phyloP scores from a whole-genome alignment of 345 rosid genomes.

The Lumnitzera littorea region DNA sequence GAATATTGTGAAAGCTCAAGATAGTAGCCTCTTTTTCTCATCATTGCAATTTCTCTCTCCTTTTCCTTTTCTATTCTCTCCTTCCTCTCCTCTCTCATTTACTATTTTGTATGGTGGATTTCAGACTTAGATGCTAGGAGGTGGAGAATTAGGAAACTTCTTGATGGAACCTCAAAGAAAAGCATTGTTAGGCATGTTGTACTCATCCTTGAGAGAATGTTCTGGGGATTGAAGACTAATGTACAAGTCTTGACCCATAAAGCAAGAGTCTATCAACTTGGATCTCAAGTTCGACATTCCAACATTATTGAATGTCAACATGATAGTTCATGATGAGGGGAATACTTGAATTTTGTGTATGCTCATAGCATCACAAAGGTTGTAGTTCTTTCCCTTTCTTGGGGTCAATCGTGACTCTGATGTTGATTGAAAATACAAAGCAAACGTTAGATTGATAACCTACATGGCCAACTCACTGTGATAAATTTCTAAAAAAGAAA shows the following conservation, averaged over 20 bases:
- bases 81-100: no score
- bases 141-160: conserved; percentile 9
- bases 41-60: no score
- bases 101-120: background rate
- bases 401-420: conserved; percentile 17
- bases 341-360: conserved; percentile 25
- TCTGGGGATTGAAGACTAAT: conserved; percentile 23
- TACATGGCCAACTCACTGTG: background rate
- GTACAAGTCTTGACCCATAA: conserved; percentile 38
- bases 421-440: conserved; percentile 4
- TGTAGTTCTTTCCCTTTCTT: conserved; percentile 9
- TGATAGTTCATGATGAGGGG: conserved; percentile 35
- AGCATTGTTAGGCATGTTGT: conserved; percentile 12
- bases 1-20: no score
- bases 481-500: background rate
- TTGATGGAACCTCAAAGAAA: conserved; percentile 12
- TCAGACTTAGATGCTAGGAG: conserved; percentile 8
- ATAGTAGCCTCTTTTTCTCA: no score
- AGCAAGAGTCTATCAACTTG: conserved; percentile 24
- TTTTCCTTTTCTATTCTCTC: no score
- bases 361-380: conserved; percentile 8
- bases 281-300: conserved; percentile 52
- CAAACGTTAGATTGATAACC: no score
- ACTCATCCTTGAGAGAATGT: conserved; percentile 15
- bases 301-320: conserved; percentile 32